Conservation (phyloP, 2,329 filamentous ascomycete species). For the Sporothrix pseudoabietina region DNA sequence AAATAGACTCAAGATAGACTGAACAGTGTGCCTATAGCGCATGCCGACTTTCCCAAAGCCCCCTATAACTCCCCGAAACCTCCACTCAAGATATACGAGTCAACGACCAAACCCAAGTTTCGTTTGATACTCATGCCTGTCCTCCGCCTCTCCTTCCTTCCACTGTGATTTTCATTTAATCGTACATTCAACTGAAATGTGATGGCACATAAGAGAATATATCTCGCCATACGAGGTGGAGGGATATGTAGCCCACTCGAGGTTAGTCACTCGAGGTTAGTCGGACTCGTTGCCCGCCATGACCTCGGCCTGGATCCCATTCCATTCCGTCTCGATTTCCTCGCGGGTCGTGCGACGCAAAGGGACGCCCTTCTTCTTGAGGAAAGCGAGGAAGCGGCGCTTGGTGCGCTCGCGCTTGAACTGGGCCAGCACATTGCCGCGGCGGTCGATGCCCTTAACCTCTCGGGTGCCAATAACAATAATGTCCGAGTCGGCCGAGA, state of each 20-base stretch:
- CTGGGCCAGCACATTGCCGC: conserved; percentile 53
- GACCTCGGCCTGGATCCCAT: conserved; percentile 42
- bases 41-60: not conserved
- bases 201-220: not conserved
- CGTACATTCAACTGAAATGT: not conserved
- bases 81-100: not conserved
- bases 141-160: not conserved
- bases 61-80: not conserved
- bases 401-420: conserved; percentile 59
- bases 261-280: conserved; percentile 28
- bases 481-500: conserved; percentile 47
- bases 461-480: conserved; percentile 47
- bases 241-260: not conserved
- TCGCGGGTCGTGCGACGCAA: conserved; percentile 44
- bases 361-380: conserved; percentile 48
- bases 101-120: not conserved
- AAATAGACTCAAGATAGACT: not conserved
- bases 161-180: not conserved
- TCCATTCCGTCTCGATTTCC: conserved; percentile 45
- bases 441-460: conserved; percentile 40
- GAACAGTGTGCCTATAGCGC: not conserved
- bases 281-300: conserved; percentile 38
- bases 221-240: not conserved
- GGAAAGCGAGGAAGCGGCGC: conserved; percentile 54
- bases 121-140: not conserved